A percentile compares a stretch with the other conserved stretches of the same genome.
These are phyloP conservation scores for Gilbertella persicaria DNA, from an alignment of 371 early-diverging fungal genomes.

Conservation along the genomic window DNA sequence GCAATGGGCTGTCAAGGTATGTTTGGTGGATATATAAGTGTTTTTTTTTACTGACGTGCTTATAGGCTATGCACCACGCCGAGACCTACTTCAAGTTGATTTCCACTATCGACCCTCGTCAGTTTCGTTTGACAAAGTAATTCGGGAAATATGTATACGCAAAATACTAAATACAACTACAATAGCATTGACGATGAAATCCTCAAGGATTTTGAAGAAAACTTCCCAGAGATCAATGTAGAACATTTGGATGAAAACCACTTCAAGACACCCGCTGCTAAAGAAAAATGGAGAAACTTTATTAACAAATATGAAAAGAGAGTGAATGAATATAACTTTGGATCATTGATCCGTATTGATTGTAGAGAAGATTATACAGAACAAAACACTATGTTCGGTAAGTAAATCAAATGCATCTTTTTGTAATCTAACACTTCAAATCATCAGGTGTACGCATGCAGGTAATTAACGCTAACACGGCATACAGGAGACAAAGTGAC, in stretches of 20 bases:
- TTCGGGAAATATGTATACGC: background rate
- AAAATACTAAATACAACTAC: background rate
- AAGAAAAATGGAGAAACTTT: slow-evolving; percentile 88
- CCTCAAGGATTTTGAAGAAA: slow-evolving; percentile 69
- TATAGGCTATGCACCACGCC: slow-evolving; percentile 86
- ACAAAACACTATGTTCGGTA: slow-evolving; percentile 88
- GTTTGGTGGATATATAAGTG: no score
- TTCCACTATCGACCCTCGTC: slow-evolving; percentile 61
- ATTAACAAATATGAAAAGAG: slow-evolving; percentile 82
- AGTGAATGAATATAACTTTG: slow-evolving; percentile 91
- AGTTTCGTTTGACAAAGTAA: slow-evolving; percentile 80
- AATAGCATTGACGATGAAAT: slow-evolving; percentile 82
- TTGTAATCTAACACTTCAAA: slow-evolving; percentile 2
- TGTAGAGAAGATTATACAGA: slow-evolving; percentile 76
- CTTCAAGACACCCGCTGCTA: slow-evolving; percentile 80
- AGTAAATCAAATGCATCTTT: slow-evolving; percentile 1
- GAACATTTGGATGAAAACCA: slow-evolving; percentile 64
- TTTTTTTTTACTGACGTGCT: background rate
- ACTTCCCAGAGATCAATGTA: slow-evolving; percentile 75
- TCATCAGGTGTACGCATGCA: slow-evolving; percentile 51
- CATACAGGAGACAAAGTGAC: background rate
- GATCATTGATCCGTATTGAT: slow-evolving; percentile 81
- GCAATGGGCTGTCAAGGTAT: slow-evolving; percentile 90
- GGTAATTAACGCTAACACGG: slow-evolving; percentile 20
- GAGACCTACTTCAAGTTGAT: slow-evolving; percentile 89